Conservation (phyloP, 129 eudicot species). For the Tanacetum coccineum region DNA sequence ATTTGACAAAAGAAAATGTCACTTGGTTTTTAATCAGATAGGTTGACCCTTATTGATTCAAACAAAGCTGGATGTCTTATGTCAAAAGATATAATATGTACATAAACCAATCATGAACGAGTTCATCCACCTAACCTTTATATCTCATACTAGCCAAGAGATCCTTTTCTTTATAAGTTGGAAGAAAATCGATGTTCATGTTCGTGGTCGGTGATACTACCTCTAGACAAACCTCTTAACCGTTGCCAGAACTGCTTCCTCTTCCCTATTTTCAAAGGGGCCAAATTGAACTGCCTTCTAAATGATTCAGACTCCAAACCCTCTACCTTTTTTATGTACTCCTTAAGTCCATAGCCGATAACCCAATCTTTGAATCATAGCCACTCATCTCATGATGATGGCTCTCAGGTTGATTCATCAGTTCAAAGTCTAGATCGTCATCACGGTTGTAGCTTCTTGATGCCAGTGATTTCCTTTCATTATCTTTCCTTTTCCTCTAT, state of each 20-base stretch:
- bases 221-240: slow-evolving; percentile 55
- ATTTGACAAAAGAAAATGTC: too few relatives aligned
- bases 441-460: slow-evolving; percentile 37
- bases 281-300: slow-evolving; percentile 71
- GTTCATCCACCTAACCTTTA: background rate
- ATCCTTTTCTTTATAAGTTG: slow-evolving; percentile 27
- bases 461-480: too few relatives aligned
- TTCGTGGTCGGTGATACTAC: slow-evolving; percentile 51
- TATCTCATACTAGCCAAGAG: too few relatives aligned
- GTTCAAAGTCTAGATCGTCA: slow-evolving; percentile 42
- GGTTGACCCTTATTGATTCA: too few relatives aligned
- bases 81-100: slow-evolving; percentile 10
- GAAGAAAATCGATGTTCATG: slow-evolving; percentile 51
- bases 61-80: slow-evolving; percentile 6
- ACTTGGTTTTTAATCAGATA: too few relatives aligned
- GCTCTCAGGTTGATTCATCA: slow-evolving; percentile 33
- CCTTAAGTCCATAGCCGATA: slow-evolving; percentile 58
- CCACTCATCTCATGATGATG: slow-evolving; percentile 27
- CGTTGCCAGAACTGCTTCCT: slow-evolving; percentile 63
- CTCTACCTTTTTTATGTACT: slow-evolving; percentile 36
- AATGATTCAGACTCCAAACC: too few relatives aligned
- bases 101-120: slow-evolving; percentile 5
- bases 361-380: slow-evolving; percentile 35
- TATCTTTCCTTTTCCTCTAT: too few relatives aligned
- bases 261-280: slow-evolving; percentile 65